Evolutionary conservation across 1,284 basidiomycete species (phyloP).

Genomic region (Vanrija sp.): DNA sequence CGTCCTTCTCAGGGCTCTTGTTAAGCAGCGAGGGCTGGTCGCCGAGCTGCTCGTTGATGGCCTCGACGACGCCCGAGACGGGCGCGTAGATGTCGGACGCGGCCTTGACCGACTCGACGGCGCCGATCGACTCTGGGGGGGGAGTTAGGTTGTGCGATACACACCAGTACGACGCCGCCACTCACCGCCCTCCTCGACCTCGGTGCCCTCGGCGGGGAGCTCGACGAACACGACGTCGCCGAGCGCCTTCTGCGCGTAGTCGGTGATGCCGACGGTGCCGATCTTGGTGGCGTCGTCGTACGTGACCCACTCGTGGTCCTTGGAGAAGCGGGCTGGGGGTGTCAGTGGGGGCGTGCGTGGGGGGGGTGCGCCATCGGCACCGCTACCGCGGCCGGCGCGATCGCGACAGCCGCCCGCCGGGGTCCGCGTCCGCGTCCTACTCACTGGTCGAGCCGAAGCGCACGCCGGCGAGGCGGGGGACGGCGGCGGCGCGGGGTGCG

Average conservation of each 20-base stretch:
- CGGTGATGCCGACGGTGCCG: constrained; percentile 83
- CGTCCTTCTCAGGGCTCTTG: constrained; percentile 79
- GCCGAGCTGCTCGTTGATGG: constrained; percentile 71
- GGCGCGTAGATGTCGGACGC: constrained; percentile 97
- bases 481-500: constrained; percentile 8
- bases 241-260: constrained; percentile 87
- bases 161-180: neutral
- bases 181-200: constrained; percentile 74
- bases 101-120: constrained; percentile 97
- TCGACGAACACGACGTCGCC: constrained; percentile 99
- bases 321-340: constrained; percentile 69
- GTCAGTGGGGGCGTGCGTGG: neutral
- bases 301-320: constrained; percentile 84
- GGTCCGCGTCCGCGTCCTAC: constrained; percentile 13
- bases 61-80: constrained; percentile 75
- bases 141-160: neutral
- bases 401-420: neutral
- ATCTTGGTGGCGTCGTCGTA: constrained; percentile 76
- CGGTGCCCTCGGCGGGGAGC: constrained; percentile 67
- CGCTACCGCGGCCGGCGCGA: neutral
- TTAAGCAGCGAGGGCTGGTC: constrained; percentile 78
- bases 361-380: no score
- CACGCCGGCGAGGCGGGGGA: constrained; percentile 19
- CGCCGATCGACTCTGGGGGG: constrained; percentile 76
- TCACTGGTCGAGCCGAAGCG: constrained; percentile 23